Percentiles rank a stretch among this genome's conserved stretches.
These are phyloP conservation scores for Colletotrichum sp. DNA, from an alignment of 2,329 filamentous ascomycete species.

Conservation along the genomic window DNA sequence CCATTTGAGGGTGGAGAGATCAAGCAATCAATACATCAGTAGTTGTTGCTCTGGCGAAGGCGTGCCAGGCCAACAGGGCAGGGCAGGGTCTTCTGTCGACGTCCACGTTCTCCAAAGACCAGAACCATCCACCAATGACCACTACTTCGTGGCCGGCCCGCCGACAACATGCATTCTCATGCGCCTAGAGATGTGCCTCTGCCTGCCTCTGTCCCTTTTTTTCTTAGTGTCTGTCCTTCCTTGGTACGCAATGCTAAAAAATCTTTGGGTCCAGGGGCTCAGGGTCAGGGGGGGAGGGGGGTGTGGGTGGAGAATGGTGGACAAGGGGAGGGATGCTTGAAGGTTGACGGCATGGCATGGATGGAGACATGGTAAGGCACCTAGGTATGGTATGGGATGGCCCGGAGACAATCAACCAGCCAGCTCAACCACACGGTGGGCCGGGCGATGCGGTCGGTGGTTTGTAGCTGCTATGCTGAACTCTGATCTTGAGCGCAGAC, in stretches of 20 bases:
- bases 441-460: background rate
- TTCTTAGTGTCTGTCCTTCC: background rate
- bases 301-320: background rate
- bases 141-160: background rate
- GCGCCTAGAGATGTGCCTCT: background rate
- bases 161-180: background rate
- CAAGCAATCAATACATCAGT: background rate
- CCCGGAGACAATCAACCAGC: constrained; percentile 1
- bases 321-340: background rate
- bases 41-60: background rate
- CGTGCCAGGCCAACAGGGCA: background rate
- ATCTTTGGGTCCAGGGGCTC: background rate
- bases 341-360: background rate
- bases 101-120: background rate
- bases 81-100: background rate
- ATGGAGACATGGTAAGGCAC: background rate
- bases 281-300: background rate
- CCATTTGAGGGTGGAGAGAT: background rate
- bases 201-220: background rate
- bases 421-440: background rate
- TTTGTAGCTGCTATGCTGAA: background rate
- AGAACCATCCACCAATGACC: background rate
- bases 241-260: background rate
- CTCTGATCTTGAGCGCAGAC: background rate
- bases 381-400: constrained; percentile 4